Evolutionary conservation across 495 filamentous ascomycete species (phyloP), one percentile per base, ranked within the genome.

Genomic region (Aspergillus carlsbadensis): DNA sequence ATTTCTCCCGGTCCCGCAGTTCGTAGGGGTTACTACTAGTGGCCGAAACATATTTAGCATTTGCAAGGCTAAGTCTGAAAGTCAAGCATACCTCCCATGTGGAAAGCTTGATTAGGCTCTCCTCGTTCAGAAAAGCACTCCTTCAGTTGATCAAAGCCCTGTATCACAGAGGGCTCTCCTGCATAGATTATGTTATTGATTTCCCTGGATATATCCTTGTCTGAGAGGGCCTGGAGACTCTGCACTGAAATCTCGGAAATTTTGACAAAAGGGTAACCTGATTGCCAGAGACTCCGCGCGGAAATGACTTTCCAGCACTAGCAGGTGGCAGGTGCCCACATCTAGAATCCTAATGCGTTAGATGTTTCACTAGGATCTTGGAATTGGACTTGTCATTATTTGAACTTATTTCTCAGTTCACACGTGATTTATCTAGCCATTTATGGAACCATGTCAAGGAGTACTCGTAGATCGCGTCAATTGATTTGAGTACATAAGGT

Each of bases 231-330:
- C 8, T 43, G 24, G 15, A 61, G 43, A 34, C 41, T 34, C 37
- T 54, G 51, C n/a, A 54, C 46, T 39, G 56, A 56, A 44, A 61
- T 59, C 62, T 65, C 62, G 59, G 62, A 61, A 61, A 65, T 61
- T 15, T 56, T 49, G 29, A 59, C 48, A 57, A 65, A 65, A 15
- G 59, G 59, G 2, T 36, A 24, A 15, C 56, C 62, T 37, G 35
- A 50, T 6, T 44, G 37, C 20, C 61, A 43, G 34, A 65, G 58
- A 29, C 52, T 48, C 31, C 57, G 48, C n/a, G 46, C 47, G 15
- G 52, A 57, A 7, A 53, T 40, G 10, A 43, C 20, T 53, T 21
- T 36, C 10, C 6, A 43, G 44, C 13, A 43, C 34, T n/a, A 42
- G 43, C 3, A n/a, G n/a, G n/a, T n/a, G n/a, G n/a, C n/a, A n/a